These are phyloP conservation scores for Dactylellina haptotyla DNA, from an alignment of 2,329 filamentous ascomycete species.

Conservation along the genomic window DNA sequence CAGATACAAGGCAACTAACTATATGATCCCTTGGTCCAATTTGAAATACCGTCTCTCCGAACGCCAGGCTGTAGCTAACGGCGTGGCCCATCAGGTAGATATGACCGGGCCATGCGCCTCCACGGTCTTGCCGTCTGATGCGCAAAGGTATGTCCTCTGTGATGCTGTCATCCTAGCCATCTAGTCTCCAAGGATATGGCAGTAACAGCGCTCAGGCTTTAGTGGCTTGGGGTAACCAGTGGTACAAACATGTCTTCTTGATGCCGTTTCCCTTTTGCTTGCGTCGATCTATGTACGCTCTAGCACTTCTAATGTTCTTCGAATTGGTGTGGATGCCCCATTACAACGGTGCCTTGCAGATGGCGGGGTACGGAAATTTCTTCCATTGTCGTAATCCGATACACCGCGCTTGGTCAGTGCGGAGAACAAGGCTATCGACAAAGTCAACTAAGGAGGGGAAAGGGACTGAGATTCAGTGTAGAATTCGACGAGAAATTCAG, in stretches of 20 bases:
- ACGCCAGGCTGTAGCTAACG: conserved; percentile 29
- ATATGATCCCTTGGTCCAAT: conserved; percentile 18
- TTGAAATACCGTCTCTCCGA: conserved; percentile 37
- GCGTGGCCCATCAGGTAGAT: conserved; percentile 7
- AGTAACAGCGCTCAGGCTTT: neutral
- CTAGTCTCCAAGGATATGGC: neutral
- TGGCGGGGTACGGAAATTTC: conserved; percentile 53
- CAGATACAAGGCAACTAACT: neutral
- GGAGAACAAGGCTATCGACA: conserved; percentile 37
- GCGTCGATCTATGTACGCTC: conserved; percentile 16
- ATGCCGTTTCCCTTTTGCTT: conserved; percentile 10
- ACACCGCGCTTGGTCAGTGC: conserved; percentile 41
- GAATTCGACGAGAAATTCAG: neutral
- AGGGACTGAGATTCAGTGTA: conserved; percentile 4
- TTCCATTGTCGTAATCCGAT: conserved; percentile 51
- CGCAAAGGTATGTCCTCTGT: conserved; percentile 10
- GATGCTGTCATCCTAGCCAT: conserved; percentile 21
- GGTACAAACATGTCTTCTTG: conserved; percentile 26
- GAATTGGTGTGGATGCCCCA: conserved; percentile 35
- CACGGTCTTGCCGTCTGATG: conserved; percentile 25
- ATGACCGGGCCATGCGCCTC: neutral
- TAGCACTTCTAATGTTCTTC: conserved; percentile 22
- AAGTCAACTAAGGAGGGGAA: conserved; percentile 31
- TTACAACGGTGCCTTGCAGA: conserved; percentile 54
- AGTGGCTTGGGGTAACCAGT: conserved; percentile 37